phyloP scores from a whole-genome alignment of 805 yeast species.

The Diddensiella transvaalensis region DNA sequence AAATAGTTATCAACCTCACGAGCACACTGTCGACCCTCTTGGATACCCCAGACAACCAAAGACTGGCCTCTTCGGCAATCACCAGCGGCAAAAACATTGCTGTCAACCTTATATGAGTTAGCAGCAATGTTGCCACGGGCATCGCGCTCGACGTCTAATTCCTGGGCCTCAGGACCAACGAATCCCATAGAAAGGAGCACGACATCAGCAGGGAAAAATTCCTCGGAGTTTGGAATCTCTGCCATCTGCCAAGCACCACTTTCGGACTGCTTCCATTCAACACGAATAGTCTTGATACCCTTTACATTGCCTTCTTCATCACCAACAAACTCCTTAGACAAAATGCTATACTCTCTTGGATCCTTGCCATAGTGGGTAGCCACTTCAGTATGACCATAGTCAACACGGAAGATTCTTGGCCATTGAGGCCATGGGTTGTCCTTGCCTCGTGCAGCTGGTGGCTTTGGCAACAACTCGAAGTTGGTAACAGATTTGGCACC shows the following conservation, averaged over 20 bases:
- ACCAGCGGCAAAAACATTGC: conserved; percentile 89
- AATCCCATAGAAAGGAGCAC: conserved; percentile 96
- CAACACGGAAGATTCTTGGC: conserved; percentile 97
- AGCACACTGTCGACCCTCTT: conserved; percentile 99
- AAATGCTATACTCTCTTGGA: conserved; percentile 94
- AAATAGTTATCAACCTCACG: conserved; percentile 80
- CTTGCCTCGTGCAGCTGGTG: conserved; percentile 78
- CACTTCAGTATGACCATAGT: conserved; percentile 96
- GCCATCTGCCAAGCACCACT: conserved; percentile 99
- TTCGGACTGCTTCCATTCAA: conserved; percentile 95
- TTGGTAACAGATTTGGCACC: conserved; percentile 92
- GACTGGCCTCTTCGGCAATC: conserved; percentile 99
- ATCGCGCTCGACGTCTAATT: conserved; percentile 61
- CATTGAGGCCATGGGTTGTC: conserved; percentile 99
- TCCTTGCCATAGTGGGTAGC: conserved; percentile 92
- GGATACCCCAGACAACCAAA: conserved; percentile 98
- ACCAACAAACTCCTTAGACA: conserved; percentile 92
- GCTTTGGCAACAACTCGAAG: conserved; percentile 92
- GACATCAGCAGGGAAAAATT: conserved; percentile 89
- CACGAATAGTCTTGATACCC: conserved; percentile 94
- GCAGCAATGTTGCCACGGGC: conserved; percentile 80
- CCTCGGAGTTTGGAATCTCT: conserved; percentile 93
- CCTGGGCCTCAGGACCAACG: conserved; percentile 89
- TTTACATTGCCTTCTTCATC: conserved; percentile 93
- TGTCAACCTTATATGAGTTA: conserved; percentile 61